These are phyloP conservation scores for Phoma sp. DNA, from an alignment of 2,329 filamentous ascomycete genomes.

Conservation along the genomic window DNA sequence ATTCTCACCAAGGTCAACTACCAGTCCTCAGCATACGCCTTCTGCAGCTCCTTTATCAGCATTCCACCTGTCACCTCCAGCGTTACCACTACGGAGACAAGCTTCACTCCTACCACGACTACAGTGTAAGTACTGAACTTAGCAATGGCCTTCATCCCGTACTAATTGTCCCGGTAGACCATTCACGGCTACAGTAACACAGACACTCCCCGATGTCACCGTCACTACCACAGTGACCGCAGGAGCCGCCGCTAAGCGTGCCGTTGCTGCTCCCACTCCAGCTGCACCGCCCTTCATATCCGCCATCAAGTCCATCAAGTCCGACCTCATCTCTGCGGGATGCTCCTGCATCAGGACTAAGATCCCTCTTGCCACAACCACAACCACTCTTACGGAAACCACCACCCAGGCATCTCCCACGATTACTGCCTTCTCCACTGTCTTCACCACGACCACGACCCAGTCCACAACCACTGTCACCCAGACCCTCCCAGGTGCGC, in stretches of 20 bases:
- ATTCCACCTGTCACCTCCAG: background rate
- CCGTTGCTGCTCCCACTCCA: background rate
- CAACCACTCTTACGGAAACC: background rate
- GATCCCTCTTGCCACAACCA: background rate
- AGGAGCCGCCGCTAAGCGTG: too few species aligned
- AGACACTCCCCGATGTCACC: background rate
- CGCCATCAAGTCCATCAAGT: background rate
- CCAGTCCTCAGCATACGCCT: too few species aligned
- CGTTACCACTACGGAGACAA: background rate
- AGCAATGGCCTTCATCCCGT: too few species aligned
- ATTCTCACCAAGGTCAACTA: too few species aligned
- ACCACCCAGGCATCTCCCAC: too few species aligned
- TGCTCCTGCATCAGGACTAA: background rate
- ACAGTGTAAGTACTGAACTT: conserved; percentile 1
- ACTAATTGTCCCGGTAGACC: too few species aligned
- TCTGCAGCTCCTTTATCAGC: background rate
- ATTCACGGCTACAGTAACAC: background rate
- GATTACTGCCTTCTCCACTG: too few species aligned
- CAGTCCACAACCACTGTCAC: too few species aligned
- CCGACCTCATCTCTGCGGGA: background rate
- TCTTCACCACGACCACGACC: too few species aligned
- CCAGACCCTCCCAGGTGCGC: too few species aligned
- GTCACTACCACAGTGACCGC: background rate
- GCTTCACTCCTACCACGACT: background rate
- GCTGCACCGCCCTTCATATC: background rate